phyloP scores from a whole-genome alignment of 176 grass and related monocot genomes.

The Zea mays region Zm-B73-REFERENCE-NAM-5.0 NC_050097.1:144704501-144705000 shows the following conservation, averaged over 20 bases:
- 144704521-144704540: not conserved
- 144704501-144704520: slow-evolving; percentile 2
- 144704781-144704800: slow-evolving; percentile 38
- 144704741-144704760: slow-evolving; percentile 5
- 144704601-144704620: not conserved
- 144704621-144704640: slow-evolving; percentile 11
- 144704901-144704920: slow-evolving; percentile 58
- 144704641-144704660: slow-evolving; percentile 8
- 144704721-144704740: slow-evolving; percentile 20
- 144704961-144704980: slow-evolving; percentile 53
- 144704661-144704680: slow-evolving; percentile 20
- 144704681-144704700: slow-evolving; percentile 9
- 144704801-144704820: slow-evolving; percentile 9
- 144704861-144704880: slow-evolving; percentile 68
- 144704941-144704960: slow-evolving; percentile 41
- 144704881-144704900: slow-evolving; percentile 47
- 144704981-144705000: slow-evolving; percentile 42
- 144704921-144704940: slow-evolving; percentile 60
- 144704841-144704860: slow-evolving; percentile 32
- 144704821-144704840: not conserved
- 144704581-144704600: not conserved
- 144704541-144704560: not conserved
- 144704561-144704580: not conserved
- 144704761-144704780: slow-evolving; percentile 47
- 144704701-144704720: slow-evolving; percentile 1